Percentiles rank a stretch among this genome's conserved stretches.
Evolutionary conservation across 1,139 yeast species (phyloP).

Genomic region (Spencermartinsiella ligniputridi): DNA sequence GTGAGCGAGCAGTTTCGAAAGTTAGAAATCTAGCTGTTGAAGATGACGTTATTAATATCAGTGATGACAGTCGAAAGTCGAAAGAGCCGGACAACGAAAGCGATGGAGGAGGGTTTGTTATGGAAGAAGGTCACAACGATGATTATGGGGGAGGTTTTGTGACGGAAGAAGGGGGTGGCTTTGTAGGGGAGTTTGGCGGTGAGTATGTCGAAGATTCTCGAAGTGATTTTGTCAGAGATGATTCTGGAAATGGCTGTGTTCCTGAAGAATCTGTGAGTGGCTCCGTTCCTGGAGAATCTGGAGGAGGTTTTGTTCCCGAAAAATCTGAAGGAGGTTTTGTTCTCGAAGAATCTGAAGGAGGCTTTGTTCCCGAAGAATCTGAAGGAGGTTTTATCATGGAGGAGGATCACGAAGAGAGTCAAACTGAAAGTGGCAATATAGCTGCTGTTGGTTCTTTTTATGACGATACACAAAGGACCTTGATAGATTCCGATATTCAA

Average conservation of each 20-base stretch:
- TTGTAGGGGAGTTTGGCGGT: constrained; percentile 5
- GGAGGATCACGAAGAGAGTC: no score
- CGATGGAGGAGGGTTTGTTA: constrained; percentile 8
- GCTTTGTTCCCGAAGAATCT: constrained; percentile 4
- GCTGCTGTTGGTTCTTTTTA: no score
- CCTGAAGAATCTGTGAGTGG: constrained; percentile 2
- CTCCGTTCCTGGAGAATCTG: not conserved
- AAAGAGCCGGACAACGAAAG: not conserved
- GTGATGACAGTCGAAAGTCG: not conserved
- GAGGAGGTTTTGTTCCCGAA: constrained; percentile 11
- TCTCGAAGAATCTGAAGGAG: constrained; percentile 6
- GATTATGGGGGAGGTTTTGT: constrained; percentile 1
- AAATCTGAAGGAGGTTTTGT: constrained; percentile 1
- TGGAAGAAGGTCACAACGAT: constrained; percentile 4
- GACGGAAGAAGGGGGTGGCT: constrained; percentile 11
- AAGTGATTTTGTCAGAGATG: constrained; percentile 2
- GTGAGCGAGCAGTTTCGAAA: not conserved
- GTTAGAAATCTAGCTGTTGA: not conserved
- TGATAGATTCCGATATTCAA: no score
- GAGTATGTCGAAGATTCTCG: no score
- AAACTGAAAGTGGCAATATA: no score
- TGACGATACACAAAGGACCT: no score
- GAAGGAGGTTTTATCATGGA: not conserved
- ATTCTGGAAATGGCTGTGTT: constrained; percentile 10
- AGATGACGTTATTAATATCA: not conserved